Base-by-base conservation (phyloP, 306 rosid genomes). In the Astragalus membranaceus region DNA sequence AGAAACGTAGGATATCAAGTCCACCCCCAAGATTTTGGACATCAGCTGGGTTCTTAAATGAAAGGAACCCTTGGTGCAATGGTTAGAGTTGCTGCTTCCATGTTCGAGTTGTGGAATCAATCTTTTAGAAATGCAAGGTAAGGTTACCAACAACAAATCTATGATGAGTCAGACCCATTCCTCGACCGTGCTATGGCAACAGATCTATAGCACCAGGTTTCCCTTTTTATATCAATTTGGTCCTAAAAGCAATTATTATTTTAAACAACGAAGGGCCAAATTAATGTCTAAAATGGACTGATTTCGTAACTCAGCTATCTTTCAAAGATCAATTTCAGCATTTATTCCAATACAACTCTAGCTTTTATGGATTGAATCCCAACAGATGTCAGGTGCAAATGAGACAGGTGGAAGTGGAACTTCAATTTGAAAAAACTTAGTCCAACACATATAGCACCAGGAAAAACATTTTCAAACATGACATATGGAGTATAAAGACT, bases 361-460 rank as follows among this genome's bases (percentile, higher is more conserved):
- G 58, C 48, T 75, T 30, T 39, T 36, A 44, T 62, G 48, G 53
- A 74, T 42, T 47, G 16, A 66, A 52, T 69, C 63, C 70, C 70
- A 54, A 57, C 33, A 70, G 30, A 52, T 58, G 39, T 47, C 47
- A 56, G 64, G 54, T 29, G 71, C 30, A 69, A 80, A 57, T 51
- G 51, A 44, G 64, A 55, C n/a, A 35, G 71, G 62, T 12, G 65
- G 72, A 70, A 61, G 71, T 14, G 63, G 80, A 75, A 65, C 42
- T 42, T 66, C 64, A 52, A 26, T 50, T 32, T 46, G 41, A 61
- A 44, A n/a, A 53, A 51, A 30, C 15, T 29, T 62, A 53, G 52
- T 52, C 51, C 43, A 23, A 64, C 8, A 46, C 55, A 51, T 33
- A 74, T 39, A 56, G 66, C 11, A 46, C 54, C 23, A n/a, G 47